Evolutionary conservation across 805 yeast species (phyloP).

Genomic region (Naumovozyma dairenensis): DNA sequence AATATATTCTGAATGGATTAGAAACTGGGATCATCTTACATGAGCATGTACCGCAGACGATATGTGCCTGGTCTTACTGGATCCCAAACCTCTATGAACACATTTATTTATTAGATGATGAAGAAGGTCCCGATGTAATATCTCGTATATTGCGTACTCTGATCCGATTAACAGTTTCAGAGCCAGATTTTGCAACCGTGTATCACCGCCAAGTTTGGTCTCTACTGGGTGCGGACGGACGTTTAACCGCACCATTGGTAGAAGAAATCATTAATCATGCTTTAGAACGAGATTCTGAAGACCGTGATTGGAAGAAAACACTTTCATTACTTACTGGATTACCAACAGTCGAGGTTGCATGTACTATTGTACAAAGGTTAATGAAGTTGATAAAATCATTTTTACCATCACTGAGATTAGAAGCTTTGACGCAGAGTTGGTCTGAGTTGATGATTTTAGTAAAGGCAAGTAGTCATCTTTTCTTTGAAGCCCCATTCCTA

Average conservation of each 20-base stretch:
- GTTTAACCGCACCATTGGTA: slow-evolving; percentile 44
- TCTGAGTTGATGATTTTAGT: slow-evolving; percentile 60
- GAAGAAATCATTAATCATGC: slow-evolving; percentile 67
- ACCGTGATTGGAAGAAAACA: slow-evolving; percentile 52
- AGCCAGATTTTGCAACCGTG: slow-evolving; percentile 37
- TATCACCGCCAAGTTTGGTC: slow-evolving; percentile 61
- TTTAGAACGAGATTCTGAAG: slow-evolving; percentile 61
- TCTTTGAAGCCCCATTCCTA: slow-evolving; percentile 55
- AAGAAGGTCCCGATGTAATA: slow-evolving; percentile 47
- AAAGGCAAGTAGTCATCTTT: slow-evolving; percentile 48
- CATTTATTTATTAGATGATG: slow-evolving; percentile 42
- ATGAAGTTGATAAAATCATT: slow-evolving; percentile 43
- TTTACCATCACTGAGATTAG: slow-evolving; percentile 31
- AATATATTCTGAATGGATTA: slow-evolving; percentile 17
- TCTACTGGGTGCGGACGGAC: slow-evolving; percentile 49
- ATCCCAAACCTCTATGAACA: slow-evolving; percentile 48
- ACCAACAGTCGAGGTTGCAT: slow-evolving; percentile 61
- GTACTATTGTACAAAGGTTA: slow-evolving; percentile 47
- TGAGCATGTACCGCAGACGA: slow-evolving; percentile 10
- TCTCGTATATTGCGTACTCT: slow-evolving; percentile 51
- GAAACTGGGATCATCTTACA: slow-evolving; percentile 10
- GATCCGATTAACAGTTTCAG: slow-evolving; percentile 44
- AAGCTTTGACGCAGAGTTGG: slow-evolving; percentile 42
- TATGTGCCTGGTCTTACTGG: slow-evolving; percentile 51
- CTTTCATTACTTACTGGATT: slow-evolving; percentile 47